Evolutionary conservation across 1,284 basidiomycete species (phyloP), one percentile per base, ranked within the genome.

Genomic region (Chondrostereum purpureum): DNA sequence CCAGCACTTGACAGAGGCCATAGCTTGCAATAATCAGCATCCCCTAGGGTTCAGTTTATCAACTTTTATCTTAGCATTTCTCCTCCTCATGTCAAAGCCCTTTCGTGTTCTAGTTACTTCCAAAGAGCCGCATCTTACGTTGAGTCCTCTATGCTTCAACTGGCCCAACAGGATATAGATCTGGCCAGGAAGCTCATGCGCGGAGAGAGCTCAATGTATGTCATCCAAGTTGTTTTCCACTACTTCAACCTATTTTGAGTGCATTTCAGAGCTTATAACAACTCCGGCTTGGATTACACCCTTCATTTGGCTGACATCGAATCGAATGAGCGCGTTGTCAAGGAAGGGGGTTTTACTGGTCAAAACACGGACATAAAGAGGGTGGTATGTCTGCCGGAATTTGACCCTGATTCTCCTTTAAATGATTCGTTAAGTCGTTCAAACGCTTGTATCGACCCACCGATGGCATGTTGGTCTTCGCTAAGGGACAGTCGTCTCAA

Each of bases 91-190:
- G n/a, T n/a, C n/a, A n/a, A n/a, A n/a, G n/a, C n/a, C n/a, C n/a
- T n/a, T n/a, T 48, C 35, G 43, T 31, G 24, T n/a, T 14, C 3
- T 31, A 72, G 70, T 10, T 78, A 77, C 59, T 77, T 77, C 58
- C 72, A 76, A 54, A 71, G 69, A 42, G 78, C 77, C n/a, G 75
- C 78, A 14, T 72, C 68, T 39, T 72, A 75, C 54, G 79, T 77
- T 58, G 62, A 80, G 34, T 62, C 81, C 19, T 68, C 66, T 2
- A 61, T 70, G n/a, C 79, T 73, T 53, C 71, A 73, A 8, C 62
- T 70, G 20, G 75, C 82, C 5, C 56, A 66, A 54, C 64, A 66
- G 38, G 77, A 80, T 55, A 83, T 83, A 51, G 71, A 76, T 33
- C 69, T 74, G 23, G 77, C 80, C 0, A 62, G 76, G 19, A 58